Conservation (phyloP, 2,329 filamentous ascomycete genomes). For the Cordyceps farinosa region DNA sequence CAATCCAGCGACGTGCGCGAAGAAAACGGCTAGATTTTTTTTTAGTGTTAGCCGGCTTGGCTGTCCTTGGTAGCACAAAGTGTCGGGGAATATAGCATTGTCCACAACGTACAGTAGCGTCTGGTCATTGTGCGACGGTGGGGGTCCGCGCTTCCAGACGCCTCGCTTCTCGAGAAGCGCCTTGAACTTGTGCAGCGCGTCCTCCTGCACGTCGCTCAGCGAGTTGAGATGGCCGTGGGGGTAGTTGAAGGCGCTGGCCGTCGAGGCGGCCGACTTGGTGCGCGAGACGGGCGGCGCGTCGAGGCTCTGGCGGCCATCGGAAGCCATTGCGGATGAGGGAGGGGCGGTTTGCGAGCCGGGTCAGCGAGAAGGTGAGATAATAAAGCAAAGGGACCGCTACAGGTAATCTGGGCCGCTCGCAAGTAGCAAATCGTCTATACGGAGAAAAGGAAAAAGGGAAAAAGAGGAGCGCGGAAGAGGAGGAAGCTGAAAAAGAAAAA, state of each 20-base stretch:
- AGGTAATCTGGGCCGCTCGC: neutral
- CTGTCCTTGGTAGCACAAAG: neutral
- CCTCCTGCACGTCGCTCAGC: constrained; percentile 64
- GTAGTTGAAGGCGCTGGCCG: constrained; percentile 48
- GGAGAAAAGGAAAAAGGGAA: neutral
- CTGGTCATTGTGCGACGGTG: constrained; percentile 67
- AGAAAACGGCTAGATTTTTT: constrained; percentile 10
- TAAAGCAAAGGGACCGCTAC: neutral
- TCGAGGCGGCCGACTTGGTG: constrained; percentile 25
- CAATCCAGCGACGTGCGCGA: constrained; percentile 12
- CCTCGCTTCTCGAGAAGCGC: constrained; percentile 59
- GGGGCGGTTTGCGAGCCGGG: neutral
- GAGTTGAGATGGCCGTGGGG: constrained; percentile 78
- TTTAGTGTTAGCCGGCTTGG: neutral
- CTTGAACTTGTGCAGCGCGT: constrained; percentile 71
- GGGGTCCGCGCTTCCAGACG: constrained; percentile 55
- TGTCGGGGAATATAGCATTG: neutral
- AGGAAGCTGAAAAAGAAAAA: neutral
- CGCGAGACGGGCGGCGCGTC: constrained; percentile 6
- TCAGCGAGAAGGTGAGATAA: neutral
- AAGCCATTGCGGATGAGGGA: constrained; percentile 5
- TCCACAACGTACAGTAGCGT: constrained; percentile 56
- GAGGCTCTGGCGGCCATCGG: constrained; percentile 10
- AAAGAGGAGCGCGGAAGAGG: neutral
- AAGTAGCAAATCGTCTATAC: neutral